Evolutionary conservation across 192 early-diverging fungal genomes (phyloP).

Genomic region (Backusella circina): DNA sequence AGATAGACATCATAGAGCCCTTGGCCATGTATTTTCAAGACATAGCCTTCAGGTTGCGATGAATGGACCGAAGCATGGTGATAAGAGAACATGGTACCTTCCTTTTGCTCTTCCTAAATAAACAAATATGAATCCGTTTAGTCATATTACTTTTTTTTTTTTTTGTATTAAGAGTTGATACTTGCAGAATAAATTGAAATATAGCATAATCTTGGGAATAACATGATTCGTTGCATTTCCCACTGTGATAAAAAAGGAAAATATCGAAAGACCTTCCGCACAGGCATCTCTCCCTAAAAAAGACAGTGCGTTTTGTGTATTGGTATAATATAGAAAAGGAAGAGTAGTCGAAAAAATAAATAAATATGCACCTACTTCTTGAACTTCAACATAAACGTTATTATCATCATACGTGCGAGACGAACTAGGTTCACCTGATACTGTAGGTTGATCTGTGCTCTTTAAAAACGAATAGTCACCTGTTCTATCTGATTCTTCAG

Average conservation of each 20-base stretch:
- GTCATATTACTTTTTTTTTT: background rate
- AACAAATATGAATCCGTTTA: background rate
- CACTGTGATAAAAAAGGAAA: constrained; percentile 41
- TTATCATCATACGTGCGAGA: background rate
- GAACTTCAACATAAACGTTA: constrained; percentile 26
- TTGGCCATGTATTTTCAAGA: constrained; percentile 28
- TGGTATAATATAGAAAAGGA: background rate
- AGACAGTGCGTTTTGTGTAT: background rate
- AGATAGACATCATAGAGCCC: constrained; percentile 20
- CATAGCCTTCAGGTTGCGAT: constrained; percentile 12
- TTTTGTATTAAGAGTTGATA: background rate
- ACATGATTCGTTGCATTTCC: constrained; percentile 42
- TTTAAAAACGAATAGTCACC: constrained; percentile 1
- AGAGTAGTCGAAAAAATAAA: background rate
- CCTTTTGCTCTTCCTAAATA: constrained; percentile 4
- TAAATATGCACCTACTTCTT: constrained; percentile 13
- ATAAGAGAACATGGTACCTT: constrained; percentile 17
- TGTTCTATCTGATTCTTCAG: background rate
- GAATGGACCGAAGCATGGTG: constrained; percentile 22
- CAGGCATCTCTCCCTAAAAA: constrained; percentile 33
- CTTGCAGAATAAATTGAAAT: constrained; percentile 40
- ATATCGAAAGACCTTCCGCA: constrained; percentile 36
- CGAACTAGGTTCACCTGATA: background rate
- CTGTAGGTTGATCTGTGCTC: background rate
- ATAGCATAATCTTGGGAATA: constrained; percentile 37